phyloP scores from a whole-genome alignment of 495 filamentous ascomycete species.

The Neurospora discreta region DNA sequence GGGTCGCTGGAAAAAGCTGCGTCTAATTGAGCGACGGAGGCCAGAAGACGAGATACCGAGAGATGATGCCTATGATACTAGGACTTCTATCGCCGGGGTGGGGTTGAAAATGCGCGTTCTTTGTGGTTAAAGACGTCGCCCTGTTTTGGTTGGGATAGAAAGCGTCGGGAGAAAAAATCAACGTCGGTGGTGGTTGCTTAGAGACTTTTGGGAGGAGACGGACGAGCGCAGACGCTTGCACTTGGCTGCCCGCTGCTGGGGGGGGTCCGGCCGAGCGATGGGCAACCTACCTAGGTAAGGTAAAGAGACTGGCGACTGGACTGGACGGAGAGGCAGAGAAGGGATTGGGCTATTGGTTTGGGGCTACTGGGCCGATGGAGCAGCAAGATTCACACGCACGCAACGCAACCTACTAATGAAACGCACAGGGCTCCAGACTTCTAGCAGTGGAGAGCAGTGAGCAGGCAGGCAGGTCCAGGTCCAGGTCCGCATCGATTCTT shows the following conservation, averaged over 20 bases:
- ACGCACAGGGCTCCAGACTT: background rate
- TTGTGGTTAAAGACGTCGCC: conserved; percentile 17
- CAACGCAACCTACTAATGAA: background rate
- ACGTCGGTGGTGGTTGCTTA: conserved; percentile 17
- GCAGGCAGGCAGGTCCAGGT: background rate
- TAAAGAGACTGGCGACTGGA: background rate
- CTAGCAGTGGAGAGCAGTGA: background rate
- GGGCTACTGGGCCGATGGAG: background rate
- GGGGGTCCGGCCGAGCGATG: background rate
- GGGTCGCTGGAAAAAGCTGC: conserved; percentile 14
- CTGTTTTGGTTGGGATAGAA: conserved; percentile 12
- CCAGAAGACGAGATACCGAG: conserved; percentile 8
- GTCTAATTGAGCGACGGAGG: conserved; percentile 13
- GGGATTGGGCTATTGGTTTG: background rate
- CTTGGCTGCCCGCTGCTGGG: background rate
- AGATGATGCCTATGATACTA: conserved; percentile 11
- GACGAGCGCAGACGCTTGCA: background rate
- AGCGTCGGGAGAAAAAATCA: conserved; percentile 16
- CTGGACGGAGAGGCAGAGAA: background rate
- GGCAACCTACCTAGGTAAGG: background rate
- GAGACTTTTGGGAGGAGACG: conserved; percentile 23
- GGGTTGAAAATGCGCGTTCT: conserved; percentile 11
- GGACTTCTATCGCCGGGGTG: conserved; percentile 19
- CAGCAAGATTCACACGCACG: background rate
- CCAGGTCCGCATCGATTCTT: background rate